Conservation (phyloP, 1,284 basidiomycete genomes). For the Apiotrichum gracile region DNA sequence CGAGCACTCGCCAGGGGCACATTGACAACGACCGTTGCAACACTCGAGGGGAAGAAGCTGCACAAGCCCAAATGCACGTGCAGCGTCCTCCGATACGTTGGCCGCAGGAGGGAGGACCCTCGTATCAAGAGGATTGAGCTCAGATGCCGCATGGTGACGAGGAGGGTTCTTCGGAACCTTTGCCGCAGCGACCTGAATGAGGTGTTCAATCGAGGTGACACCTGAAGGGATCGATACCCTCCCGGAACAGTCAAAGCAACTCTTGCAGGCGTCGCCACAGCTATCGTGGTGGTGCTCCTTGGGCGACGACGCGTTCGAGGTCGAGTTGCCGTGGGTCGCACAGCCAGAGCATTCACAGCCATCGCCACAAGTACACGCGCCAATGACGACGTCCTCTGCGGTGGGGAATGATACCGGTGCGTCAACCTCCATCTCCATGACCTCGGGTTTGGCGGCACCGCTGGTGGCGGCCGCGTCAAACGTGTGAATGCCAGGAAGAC, state of each 20-base stretch:
- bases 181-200: conserved; percentile 41
- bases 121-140: conserved; percentile 37
- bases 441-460: conserved; percentile 31
- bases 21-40: conserved; percentile 47
- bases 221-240: conserved; percentile 41
- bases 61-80: conserved; percentile 35
- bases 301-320: conserved; percentile 7
- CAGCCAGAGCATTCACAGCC: conserved; percentile 47
- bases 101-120: conserved; percentile 35
- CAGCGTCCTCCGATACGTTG: conserved; percentile 31
- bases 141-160: conserved; percentile 2
- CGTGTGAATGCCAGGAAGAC: conserved; percentile 37
- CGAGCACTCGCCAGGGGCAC: conserved; percentile 41
- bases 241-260: conserved; percentile 40
- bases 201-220: conserved; percentile 42
- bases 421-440: conserved; percentile 32
- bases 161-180: conserved; percentile 32
- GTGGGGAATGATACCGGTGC: conserved; percentile 38
- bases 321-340: conserved; percentile 34
- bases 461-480: conserved; percentile 35
- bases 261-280: conserved; percentile 37
- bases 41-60: conserved; percentile 46
- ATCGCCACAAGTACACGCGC: conserved; percentile 46
- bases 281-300: conserved; percentile 17
- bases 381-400: conserved; percentile 38